phyloP scores from a whole-genome alignment of 345 rosid species.

The Toxicodendron radicans region DNA sequence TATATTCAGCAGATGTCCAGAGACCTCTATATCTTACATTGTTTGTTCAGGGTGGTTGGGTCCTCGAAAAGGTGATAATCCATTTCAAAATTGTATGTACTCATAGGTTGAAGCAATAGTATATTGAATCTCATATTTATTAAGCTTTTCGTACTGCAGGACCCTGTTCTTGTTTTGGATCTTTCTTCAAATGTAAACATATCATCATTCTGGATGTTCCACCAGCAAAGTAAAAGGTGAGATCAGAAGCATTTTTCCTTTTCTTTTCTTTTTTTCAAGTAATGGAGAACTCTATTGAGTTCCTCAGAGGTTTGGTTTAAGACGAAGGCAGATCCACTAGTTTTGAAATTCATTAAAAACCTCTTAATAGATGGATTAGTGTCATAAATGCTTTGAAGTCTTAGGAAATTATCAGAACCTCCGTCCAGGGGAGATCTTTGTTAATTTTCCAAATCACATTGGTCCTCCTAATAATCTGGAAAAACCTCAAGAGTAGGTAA shows the following conservation, averaged over 20 bases:
- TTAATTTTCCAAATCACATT: no score
- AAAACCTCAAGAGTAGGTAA: background rate
- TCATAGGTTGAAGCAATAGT: slow-evolving; percentile 6
- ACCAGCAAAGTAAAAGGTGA: slow-evolving; percentile 92
- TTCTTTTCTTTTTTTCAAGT: slow-evolving; percentile 1
- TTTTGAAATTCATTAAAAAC: no score
- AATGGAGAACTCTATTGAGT: no score
- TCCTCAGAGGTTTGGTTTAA: no score
- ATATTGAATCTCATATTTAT: slow-evolving; percentile 3
- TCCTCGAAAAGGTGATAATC: slow-evolving; percentile 73
- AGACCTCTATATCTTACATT: slow-evolving; percentile 77
- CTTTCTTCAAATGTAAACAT: slow-evolving; percentile 62
- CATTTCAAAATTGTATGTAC: background rate
- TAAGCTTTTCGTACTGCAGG: slow-evolving; percentile 49
- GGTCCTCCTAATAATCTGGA: background rate
- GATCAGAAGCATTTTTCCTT: background rate
- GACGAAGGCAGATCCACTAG: no score
- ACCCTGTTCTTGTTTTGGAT: slow-evolving; percentile 77
- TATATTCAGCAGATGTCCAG: slow-evolving; percentile 72
- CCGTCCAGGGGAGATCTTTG: background rate
- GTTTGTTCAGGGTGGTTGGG: slow-evolving; percentile 87
- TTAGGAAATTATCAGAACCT: no score
- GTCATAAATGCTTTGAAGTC: background rate
- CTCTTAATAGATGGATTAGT: background rate
- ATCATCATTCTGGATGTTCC: slow-evolving; percentile 93